These are phyloP conservation scores for Strigomonas galati DNA, from an alignment of 208 protist genomes.

Conservation along the genomic window DNA sequence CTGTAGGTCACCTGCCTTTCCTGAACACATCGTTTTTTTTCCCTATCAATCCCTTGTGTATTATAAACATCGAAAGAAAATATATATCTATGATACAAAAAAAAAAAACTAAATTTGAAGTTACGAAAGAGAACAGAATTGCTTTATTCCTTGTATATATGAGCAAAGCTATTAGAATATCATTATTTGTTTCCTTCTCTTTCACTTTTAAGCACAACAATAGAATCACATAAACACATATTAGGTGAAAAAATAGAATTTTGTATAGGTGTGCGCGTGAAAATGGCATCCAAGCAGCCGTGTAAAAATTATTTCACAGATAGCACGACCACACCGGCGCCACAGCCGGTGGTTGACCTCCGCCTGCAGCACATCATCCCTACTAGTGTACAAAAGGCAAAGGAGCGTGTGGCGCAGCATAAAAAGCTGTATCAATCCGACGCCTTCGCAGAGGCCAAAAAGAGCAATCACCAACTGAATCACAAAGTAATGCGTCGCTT, in stretches of 20 bases:
- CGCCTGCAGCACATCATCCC: conserved; percentile 52
- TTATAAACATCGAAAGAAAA: conserved; percentile 8
- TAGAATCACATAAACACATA: too few species aligned
- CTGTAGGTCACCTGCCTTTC: too few species aligned
- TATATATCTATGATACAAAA: not conserved
- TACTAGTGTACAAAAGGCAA: conserved; percentile 37
- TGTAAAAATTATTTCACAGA: too few species aligned
- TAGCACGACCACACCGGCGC: conserved; percentile 22
- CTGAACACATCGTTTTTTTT: too few species aligned
- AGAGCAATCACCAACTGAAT: conserved; percentile 32
- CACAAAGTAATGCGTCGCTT: conserved; percentile 31
- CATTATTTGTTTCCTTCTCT: conserved; percentile 16
- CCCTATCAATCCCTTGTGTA: too few species aligned
- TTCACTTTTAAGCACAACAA: too few species aligned
- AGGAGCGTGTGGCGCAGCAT: conserved; percentile 39
- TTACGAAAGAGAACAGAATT: conserved; percentile 1
- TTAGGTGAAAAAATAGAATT: too few species aligned
- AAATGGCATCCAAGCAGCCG: too few species aligned
- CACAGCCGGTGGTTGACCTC: conserved; percentile 33
- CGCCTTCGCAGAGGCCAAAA: conserved; percentile 21
- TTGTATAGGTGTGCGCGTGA: too few species aligned
- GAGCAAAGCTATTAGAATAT: not conserved
- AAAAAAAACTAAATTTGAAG: not conserved
- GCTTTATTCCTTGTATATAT: not conserved
- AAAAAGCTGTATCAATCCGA: conserved; percentile 50